phyloP scores from a whole-genome alignment of 345 rosid species.

The Lumnitzera littorea region DNA sequence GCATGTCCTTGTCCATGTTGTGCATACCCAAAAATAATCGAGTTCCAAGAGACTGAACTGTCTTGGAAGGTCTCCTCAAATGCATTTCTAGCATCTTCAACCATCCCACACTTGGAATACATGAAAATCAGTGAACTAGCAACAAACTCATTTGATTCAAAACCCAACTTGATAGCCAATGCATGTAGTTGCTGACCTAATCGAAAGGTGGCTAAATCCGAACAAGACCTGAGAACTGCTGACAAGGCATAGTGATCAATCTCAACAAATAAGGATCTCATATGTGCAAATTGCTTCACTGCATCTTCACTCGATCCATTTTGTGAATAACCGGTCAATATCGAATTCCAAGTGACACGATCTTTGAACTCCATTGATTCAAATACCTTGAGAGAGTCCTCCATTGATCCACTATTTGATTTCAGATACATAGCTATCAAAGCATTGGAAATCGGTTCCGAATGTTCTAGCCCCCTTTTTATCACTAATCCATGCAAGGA shows the following conservation, averaged over 20 bases:
- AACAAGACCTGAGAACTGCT: slow-evolving; percentile 68
- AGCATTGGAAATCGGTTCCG: slow-evolving; percentile 50
- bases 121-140: slow-evolving; percentile 67
- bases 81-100: slow-evolving; percentile 48
- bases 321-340: slow-evolving; percentile 62
- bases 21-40: slow-evolving; percentile 68
- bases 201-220: slow-evolving; percentile 63
- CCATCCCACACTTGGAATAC: slow-evolving; percentile 75
- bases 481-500: slow-evolving; percentile 54
- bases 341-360: slow-evolving; percentile 68
- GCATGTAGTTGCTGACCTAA: slow-evolving; percentile 68
- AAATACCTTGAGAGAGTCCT: slow-evolving; percentile 42
- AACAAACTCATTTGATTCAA: slow-evolving; percentile 52
- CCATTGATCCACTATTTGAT: slow-evolving; percentile 35
- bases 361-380: slow-evolving; percentile 47
- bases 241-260: slow-evolving; percentile 64
- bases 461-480: slow-evolving; percentile 54
- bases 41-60: slow-evolving; percentile 60
- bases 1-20: slow-evolving; percentile 58
- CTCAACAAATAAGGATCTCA: slow-evolving; percentile 40
- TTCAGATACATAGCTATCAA: slow-evolving; percentile 58
- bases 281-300: slow-evolving; percentile 35
- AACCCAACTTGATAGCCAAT: slow-evolving; percentile 43
- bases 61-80: slow-evolving; percentile 43
- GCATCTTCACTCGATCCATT: slow-evolving; percentile 48